Evolutionary conservation across 169 alveolate species (phyloP).

Genomic region (Plasmodium ovale): DNA sequence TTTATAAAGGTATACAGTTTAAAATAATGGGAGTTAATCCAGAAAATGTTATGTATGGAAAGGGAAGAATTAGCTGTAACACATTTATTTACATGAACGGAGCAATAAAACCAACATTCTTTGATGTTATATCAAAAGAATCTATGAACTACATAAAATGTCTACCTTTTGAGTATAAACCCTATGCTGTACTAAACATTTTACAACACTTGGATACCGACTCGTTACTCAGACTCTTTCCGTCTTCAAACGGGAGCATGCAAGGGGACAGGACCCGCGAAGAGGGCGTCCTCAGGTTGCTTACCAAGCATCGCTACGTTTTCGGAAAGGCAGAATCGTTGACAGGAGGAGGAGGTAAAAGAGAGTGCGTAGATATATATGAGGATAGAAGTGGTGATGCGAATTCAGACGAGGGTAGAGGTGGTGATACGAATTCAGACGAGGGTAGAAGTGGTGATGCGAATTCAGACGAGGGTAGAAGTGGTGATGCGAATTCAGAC

Average conservation of each 20-base stretch:
- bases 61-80: slow-evolving; percentile 78
- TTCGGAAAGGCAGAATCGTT: too few relatives aligned
- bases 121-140: slow-evolving; percentile 79
- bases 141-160: slow-evolving; percentile 75
- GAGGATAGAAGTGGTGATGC: too few relatives aligned
- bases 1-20: slow-evolving; percentile 82
- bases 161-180: slow-evolving; percentile 80
- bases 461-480: too few relatives aligned
- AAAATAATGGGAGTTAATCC: slow-evolving; percentile 83
- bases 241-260: slow-evolving; percentile 76
- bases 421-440: too few relatives aligned
- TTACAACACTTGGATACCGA: slow-evolving; percentile 80
- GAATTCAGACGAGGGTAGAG: too few relatives aligned
- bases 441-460: too few relatives aligned
- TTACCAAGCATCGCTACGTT: too few relatives aligned
- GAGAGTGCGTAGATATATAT: too few relatives aligned
- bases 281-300: too few relatives aligned
- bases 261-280: background rate
- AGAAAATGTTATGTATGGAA: slow-evolving; percentile 64
- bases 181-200: slow-evolving; percentile 79
- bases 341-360: too few relatives aligned
- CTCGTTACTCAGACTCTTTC: slow-evolving; percentile 77
- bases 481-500: too few relatives aligned
- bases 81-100: slow-evolving; percentile 80
- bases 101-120: slow-evolving; percentile 78